Evolutionary conservation across 1,139 yeast species (phyloP).

Genomic region (Yamadazyma aaseri): DNA sequence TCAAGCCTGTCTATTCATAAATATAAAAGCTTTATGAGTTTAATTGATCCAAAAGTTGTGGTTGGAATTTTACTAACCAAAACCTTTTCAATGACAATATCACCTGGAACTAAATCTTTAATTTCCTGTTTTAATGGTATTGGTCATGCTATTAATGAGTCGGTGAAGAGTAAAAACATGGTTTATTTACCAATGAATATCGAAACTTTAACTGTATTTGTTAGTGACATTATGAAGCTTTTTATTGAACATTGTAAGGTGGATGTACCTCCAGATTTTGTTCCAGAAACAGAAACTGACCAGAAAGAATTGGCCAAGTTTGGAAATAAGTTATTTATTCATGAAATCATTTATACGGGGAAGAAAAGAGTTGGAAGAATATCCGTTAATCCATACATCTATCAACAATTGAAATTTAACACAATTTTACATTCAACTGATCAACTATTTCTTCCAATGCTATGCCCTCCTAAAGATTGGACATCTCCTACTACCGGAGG

Average conservation of each 20-base stretch:
- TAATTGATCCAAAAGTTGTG: slow-evolving; percentile 20
- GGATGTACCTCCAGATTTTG: slow-evolving; percentile 5
- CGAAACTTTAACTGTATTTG: slow-evolving; percentile 23
- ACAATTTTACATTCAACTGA: slow-evolving; percentile 6
- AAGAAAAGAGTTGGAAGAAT: slow-evolving; percentile 9
- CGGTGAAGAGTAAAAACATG: slow-evolving; percentile 13
- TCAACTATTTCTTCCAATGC: slow-evolving; percentile 31
- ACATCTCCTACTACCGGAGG: slow-evolving; percentile 35
- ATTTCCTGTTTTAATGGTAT: slow-evolving; percentile 11
- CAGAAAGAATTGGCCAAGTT: slow-evolving; percentile 8
- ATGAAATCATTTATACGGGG: slow-evolving; percentile 2
- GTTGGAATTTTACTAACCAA: slow-evolving; percentile 22
- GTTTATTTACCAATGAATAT: slow-evolving; percentile 4
- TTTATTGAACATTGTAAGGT: slow-evolving; percentile 23
- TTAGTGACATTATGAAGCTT: slow-evolving; percentile 21
- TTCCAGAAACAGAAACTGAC: slow-evolving; percentile 1
- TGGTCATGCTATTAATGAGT: slow-evolving; percentile 8
- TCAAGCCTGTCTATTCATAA: slow-evolving; percentile 6
- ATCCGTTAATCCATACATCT: slow-evolving; percentile 11
- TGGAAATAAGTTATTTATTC: slow-evolving; percentile 11
- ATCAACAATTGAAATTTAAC: slow-evolving; percentile 5
- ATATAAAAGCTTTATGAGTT: slow-evolving; percentile 18
- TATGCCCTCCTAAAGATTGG: slow-evolving; percentile 42
- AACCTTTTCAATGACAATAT: slow-evolving; percentile 21
- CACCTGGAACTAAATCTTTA: slow-evolving; percentile 9